Evolutionary conservation across 768 basidiomycete species (phyloP).

Genomic region (Rhodosporidiobolus odoratus): DNA sequence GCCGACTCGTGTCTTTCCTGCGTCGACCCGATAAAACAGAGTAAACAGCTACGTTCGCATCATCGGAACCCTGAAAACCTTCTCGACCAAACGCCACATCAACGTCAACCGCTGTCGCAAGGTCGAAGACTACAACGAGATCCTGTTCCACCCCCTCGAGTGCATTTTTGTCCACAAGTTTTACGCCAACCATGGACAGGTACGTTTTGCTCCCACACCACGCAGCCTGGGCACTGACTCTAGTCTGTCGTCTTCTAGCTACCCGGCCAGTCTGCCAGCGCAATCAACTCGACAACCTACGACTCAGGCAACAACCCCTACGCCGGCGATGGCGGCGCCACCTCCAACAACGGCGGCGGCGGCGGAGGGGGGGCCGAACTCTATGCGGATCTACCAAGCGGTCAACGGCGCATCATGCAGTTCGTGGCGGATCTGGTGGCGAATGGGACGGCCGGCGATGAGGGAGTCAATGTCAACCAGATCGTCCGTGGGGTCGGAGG

Average conservation of each 20-base stretch:
- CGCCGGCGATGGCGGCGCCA: conserved; percentile 3
- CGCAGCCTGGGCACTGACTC: conserved; percentile 31
- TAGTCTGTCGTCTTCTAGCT: no score
- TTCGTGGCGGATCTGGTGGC: conserved; percentile 52
- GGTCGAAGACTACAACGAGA: conserved; percentile 65
- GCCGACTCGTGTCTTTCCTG: not conserved
- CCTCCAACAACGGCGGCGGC: not conserved
- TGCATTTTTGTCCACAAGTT: conserved; percentile 63
- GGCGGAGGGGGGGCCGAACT: conserved; percentile 42
- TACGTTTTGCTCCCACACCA: not conserved
- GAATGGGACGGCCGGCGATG: conserved; percentile 49
- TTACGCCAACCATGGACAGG: conserved; percentile 61
- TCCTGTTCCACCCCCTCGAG: conserved; percentile 76
- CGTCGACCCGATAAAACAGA: conserved; percentile 48
- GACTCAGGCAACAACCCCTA: conserved; percentile 35
- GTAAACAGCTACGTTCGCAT: conserved; percentile 74
- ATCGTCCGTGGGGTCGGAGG: conserved; percentile 64
- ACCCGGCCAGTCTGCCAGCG: not conserved
- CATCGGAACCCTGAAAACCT: conserved; percentile 73
- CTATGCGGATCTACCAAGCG: conserved; percentile 56
- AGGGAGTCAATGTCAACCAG: conserved; percentile 68
- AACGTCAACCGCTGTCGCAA: conserved; percentile 68
- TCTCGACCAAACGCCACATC: conserved; percentile 74
- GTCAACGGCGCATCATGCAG: conserved; percentile 63
- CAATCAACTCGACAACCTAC: conserved; percentile 17